These are phyloP conservation scores for Cyclotella atomus DNA, from an alignment of 108 stramenopile genomes.

Conservation along the genomic window DNA sequence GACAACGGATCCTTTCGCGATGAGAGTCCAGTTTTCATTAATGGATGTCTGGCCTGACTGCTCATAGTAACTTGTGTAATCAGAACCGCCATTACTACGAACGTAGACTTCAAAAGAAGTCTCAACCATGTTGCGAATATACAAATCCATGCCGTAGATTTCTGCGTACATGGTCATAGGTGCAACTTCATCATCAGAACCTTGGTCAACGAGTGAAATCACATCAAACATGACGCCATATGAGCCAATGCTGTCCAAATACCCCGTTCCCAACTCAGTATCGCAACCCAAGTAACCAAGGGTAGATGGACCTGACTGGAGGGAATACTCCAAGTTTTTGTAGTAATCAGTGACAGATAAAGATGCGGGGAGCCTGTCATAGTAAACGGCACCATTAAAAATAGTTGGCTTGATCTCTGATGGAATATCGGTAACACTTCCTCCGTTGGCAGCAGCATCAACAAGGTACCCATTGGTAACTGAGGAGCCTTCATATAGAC, in stretches of 20 bases:
- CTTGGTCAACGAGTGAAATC: constrained; percentile 23
- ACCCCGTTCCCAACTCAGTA: constrained; percentile 14
- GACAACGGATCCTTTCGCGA: constrained; percentile 29
- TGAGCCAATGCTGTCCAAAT: constrained; percentile 32
- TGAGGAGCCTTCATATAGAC: constrained; percentile 10
- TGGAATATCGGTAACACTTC: constrained; percentile 2
- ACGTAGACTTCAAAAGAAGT: constrained; percentile 33
- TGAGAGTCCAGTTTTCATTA: constrained; percentile 33
- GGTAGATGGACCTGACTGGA: constrained; percentile 6
- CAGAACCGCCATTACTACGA: constrained; percentile 12
- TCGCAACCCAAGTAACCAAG: constrained; percentile 28
- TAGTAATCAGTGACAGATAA: constrained; percentile 24
- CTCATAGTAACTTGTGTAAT: constrained; percentile 25
- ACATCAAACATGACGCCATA: constrained; percentile 48
- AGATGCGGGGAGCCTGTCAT: constrained; percentile 18
- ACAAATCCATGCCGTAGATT: constrained; percentile 44
- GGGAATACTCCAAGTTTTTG: constrained; percentile 24
- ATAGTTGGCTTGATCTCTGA: constrained; percentile 14
- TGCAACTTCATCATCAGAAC: not conserved
- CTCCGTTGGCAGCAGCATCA: constrained; percentile 13
- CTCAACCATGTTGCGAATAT: constrained; percentile 35
- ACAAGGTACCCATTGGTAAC: constrained; percentile 20
- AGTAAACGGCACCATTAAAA: constrained; percentile 39
- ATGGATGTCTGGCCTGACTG: constrained; percentile 32
- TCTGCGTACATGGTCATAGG: constrained; percentile 19